Percentiles rank a stretch among this genome's conserved stretches.
These are phyloP conservation scores for Zygosaccharomyces kombuchaensis DNA, from an alignment of 805 yeast genomes.

Conservation along the genomic window DNA sequence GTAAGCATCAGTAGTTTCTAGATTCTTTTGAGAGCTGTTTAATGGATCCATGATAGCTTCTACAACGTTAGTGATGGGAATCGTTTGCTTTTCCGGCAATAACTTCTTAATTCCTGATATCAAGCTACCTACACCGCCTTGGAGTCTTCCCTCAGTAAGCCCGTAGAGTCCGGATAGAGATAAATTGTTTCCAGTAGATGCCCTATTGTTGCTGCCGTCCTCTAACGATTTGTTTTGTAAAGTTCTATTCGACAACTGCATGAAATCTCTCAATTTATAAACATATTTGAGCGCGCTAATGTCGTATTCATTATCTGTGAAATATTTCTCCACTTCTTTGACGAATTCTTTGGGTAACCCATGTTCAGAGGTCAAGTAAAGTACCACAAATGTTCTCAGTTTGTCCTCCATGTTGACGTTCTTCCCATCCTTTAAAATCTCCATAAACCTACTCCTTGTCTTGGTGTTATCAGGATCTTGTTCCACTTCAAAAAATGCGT, in stretches of 20 bases:
- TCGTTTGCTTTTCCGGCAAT: constrained; percentile 79
- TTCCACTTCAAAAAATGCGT: constrained; percentile 90
- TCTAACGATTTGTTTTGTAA: constrained; percentile 34
- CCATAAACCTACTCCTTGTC: constrained; percentile 54
- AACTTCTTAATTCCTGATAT: constrained; percentile 84
- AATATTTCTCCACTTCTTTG: constrained; percentile 58
- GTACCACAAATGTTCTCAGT: constrained; percentile 81
- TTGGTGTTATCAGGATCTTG: constrained; percentile 58
- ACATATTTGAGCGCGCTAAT: constrained; percentile 66
- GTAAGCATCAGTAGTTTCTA: constrained; percentile 80
- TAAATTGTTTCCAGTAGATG: constrained; percentile 31
- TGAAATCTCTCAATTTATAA: constrained; percentile 73
- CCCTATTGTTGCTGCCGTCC: constrained; percentile 31
- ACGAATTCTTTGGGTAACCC: constrained; percentile 43
- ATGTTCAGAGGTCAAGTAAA: constrained; percentile 51
- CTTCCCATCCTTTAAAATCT: constrained; percentile 48
- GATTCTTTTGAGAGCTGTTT: constrained; percentile 55
- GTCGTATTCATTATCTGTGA: constrained; percentile 55
- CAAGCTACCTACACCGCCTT: constrained; percentile 86
- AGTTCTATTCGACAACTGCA: constrained; percentile 48
- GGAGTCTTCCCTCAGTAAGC: constrained; percentile 72
- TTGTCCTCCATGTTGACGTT: constrained; percentile 73
- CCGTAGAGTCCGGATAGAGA: constrained; percentile 75
- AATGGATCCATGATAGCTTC: constrained; percentile 88
- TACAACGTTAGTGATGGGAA: constrained; percentile 86